Conservation (phyloP, 169 alveolate genomes). For the Cryptosporidium xiaoi region DNA sequence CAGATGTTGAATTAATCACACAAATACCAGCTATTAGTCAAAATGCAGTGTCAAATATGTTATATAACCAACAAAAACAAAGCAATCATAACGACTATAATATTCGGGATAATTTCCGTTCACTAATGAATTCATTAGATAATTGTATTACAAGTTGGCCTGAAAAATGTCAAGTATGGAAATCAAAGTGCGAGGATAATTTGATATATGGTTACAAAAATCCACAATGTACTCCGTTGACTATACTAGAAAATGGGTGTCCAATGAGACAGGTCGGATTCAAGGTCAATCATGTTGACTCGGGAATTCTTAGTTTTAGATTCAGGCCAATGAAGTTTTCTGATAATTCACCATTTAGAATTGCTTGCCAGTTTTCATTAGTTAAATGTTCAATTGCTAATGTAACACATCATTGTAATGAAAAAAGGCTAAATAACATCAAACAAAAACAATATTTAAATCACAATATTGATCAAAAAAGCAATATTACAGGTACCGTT, state of each 20-base stretch:
- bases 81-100: background rate
- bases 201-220: constrained; percentile 43
- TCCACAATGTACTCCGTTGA: constrained; percentile 44
- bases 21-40: constrained; percentile 73
- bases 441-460: background rate
- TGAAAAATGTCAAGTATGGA: constrained; percentile 66
- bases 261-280: constrained; percentile 72
- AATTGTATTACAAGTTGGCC: constrained; percentile 74
- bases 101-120: background rate
- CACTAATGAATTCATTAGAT: constrained; percentile 1
- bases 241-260: constrained; percentile 56
- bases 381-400: constrained; percentile 56
- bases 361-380: constrained; percentile 61
- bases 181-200: constrained; percentile 70
- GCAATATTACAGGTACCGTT: no score
- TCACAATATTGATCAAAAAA: background rate
- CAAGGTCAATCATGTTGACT: constrained; percentile 35
- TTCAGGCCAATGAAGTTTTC: constrained; percentile 64
- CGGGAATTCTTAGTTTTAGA: constrained; percentile 60
- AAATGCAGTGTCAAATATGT: constrained; percentile 70
- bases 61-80: constrained; percentile 61
- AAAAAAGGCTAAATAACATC: background rate
- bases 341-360: constrained; percentile 57
- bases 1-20: constrained; percentile 65
- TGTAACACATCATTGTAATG: constrained; percentile 8